Percentiles rank a stretch among this genome's conserved stretches.
These are phyloP conservation scores for Hypoxylon perforatum DNA, from an alignment of 495 filamentous ascomycete genomes.

Conservation along the genomic window DNA sequence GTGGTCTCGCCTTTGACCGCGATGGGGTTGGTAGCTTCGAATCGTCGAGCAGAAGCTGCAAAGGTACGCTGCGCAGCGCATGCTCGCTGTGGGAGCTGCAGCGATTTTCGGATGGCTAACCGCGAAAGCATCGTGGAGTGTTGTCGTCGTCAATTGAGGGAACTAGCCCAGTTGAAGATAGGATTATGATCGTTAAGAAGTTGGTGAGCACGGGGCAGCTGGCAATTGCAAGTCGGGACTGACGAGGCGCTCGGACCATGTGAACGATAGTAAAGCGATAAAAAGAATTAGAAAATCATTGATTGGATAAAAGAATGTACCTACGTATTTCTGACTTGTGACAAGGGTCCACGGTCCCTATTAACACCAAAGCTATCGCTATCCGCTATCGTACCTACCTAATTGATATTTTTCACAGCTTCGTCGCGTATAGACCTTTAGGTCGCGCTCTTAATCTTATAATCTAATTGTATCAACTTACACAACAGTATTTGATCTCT, in stretches of 20 bases:
- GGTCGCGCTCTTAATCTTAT: no score
- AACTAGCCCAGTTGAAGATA: conserved; percentile 59
- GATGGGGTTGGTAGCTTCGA: conserved; percentile 56
- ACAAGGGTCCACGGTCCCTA: no score
- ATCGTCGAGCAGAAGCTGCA: conserved; percentile 48
- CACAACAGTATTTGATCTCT: background rate
- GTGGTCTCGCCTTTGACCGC: conserved; percentile 68
- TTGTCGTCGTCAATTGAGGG: conserved; percentile 49
- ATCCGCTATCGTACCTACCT: no score
- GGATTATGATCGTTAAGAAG: conserved; percentile 57
- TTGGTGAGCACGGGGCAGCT: conserved; percentile 50
- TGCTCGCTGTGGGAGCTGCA: conserved; percentile 38
- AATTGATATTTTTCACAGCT: background rate
- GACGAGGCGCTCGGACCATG: conserved; percentile 48
- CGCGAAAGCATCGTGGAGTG: conserved; percentile 66
- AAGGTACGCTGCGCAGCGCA: conserved; percentile 49
- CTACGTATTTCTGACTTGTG: no score
- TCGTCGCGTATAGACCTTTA: no score
- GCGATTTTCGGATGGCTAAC: conserved; percentile 35
- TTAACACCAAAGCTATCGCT: no score
- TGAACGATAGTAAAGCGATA: background rate
- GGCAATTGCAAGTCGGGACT: conserved; percentile 42
- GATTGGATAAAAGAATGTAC: no score
- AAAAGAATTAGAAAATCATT: background rate
- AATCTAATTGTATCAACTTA: background rate